Conservation (phyloP, 495 filamentous ascomycete genomes). For the Talaromyces nanjingensis region DNA sequence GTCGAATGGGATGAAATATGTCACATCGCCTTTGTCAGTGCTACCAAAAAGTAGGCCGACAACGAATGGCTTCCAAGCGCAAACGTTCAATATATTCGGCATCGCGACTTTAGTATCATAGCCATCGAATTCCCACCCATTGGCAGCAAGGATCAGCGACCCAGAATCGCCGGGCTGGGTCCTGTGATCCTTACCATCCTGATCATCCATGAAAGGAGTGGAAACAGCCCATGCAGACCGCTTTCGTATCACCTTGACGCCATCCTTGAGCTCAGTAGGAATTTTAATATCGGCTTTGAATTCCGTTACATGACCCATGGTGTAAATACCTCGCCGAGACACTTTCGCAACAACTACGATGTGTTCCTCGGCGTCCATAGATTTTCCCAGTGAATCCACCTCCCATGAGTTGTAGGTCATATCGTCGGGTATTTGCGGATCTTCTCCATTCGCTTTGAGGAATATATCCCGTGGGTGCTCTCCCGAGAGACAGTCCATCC, state of each 20-base stretch:
- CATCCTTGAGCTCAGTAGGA: too few species aligned
- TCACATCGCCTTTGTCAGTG: not conserved
- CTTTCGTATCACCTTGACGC: too few species aligned
- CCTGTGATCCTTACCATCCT: not conserved
- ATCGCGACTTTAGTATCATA: not conserved
- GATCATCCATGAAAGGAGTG: not conserved
- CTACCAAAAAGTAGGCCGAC: not conserved
- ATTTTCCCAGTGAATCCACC: not conserved
- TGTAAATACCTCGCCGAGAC: not conserved
- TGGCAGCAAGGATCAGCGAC: not conserved
- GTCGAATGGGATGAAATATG: not conserved
- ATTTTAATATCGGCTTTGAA: not conserved
- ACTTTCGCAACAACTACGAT: not conserved
- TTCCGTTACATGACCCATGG: not conserved
- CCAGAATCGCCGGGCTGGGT: not conserved
- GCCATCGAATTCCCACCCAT: not conserved
- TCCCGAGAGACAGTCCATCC: not conserved
- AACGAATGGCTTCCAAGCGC: not conserved
- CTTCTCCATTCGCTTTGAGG: not conserved
- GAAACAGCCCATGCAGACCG: too few species aligned
- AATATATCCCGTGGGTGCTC: not conserved
- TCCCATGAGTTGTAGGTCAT: not conserved
- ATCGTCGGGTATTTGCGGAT: not conserved
- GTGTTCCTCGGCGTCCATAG: not conserved
- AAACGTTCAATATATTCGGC: not conserved